Percentiles rank a stretch among this genome's conserved stretches.
Evolutionary conservation across 78 protist genomes (phyloP).

Genomic region (Dictyostelium capitatum): DNA sequence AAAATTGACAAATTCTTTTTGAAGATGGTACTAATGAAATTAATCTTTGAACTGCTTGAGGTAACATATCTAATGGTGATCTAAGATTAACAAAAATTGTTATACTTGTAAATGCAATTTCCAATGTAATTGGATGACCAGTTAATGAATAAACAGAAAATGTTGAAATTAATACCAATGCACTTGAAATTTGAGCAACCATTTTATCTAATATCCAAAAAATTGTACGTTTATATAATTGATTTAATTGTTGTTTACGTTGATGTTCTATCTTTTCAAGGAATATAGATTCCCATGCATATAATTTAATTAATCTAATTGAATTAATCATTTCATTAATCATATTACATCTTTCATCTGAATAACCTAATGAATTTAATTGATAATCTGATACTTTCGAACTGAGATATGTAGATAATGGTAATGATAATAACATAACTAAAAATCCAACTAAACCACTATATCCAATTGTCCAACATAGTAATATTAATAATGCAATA

Average conservation of each 20-base stretch:
- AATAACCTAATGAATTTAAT: background rate
- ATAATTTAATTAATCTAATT: slow-evolving; percentile 36
- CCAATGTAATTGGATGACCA: slow-evolving; percentile 3
- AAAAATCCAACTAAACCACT: slow-evolving; percentile 52
- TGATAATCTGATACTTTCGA: background rate
- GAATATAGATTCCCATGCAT: slow-evolving; percentile 53
- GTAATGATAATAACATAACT: slow-evolving; percentile 12
- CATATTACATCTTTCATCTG: slow-evolving; percentile 24
- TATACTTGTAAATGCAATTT: slow-evolving; percentile 38
- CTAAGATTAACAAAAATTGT: slow-evolving; percentile 44
- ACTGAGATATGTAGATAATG: background rate
- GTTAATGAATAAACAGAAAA: background rate
- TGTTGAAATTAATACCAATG: slow-evolving; percentile 41
- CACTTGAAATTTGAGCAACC: slow-evolving; percentile 20
- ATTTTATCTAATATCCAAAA: slow-evolving; percentile 7
- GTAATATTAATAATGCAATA: slow-evolving; percentile 4
- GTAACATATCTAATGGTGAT: slow-evolving; percentile 25
- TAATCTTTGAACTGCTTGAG: slow-evolving; percentile 19
- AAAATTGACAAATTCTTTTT: slow-evolving; percentile 12
- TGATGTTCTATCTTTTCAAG: background rate
- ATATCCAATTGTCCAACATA: slow-evolving; percentile 30
- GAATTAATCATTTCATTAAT: slow-evolving; percentile 35
- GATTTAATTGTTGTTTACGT: background rate
- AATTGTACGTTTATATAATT: background rate
- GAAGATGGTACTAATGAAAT: slow-evolving; percentile 14